Base-by-base conservation (phyloP, 1,139 yeast species). In the Hyphopichia fennica region DNA sequence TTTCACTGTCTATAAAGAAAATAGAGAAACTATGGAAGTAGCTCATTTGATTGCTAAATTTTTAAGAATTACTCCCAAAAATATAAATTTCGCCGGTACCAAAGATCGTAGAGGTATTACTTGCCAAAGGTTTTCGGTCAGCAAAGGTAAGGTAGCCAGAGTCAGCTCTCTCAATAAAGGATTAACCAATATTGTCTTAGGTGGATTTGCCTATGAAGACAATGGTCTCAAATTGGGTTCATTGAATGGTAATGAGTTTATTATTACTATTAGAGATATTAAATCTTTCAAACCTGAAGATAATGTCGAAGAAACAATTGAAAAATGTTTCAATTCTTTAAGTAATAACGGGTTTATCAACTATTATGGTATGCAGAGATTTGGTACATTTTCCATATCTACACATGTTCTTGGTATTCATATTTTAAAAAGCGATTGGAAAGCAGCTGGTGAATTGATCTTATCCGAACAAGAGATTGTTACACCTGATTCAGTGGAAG, bases 101-200 rank as follows among this genome's bases (percentile, higher is more conserved):
- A 93, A 93, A 57, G 99, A 93, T 62, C 81, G 98, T 56, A 81
- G 99, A 58, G 99, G 96, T 41, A 93, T 88, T 19, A 95, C 99
- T 1, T 89, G 90, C 42, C 99, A 93, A 64, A 78, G 81, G 47
- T 79, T 87, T 45, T 82, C 91, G 34, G 71, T 91, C 44, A 79
- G 82, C 40, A 81, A 80, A 47, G 82, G 89, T 42, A 80, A 82
- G 47, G 86, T 86, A n/a, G 90, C 84, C 33, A 74, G 99, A 54
- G 79, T 91, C 7, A 83, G 82, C 45, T 79, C 87, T 3, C 72
- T 93, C 49, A 91, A 91, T 58, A 81, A 77, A 53, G 85, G 86
- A 1, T 69, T 91, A 45, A 78, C 82, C 52, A 93, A 91, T 14
- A 75, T 87, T 48, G 77, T 78, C 27, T 68, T 93, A 27, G 97